A percentile compares a stretch with the other conserved stretches of the same genome.
phyloP scores from a whole-genome alignment of 2,329 filamentous ascomycete genomes.

The Didymella glomerata region DNA sequence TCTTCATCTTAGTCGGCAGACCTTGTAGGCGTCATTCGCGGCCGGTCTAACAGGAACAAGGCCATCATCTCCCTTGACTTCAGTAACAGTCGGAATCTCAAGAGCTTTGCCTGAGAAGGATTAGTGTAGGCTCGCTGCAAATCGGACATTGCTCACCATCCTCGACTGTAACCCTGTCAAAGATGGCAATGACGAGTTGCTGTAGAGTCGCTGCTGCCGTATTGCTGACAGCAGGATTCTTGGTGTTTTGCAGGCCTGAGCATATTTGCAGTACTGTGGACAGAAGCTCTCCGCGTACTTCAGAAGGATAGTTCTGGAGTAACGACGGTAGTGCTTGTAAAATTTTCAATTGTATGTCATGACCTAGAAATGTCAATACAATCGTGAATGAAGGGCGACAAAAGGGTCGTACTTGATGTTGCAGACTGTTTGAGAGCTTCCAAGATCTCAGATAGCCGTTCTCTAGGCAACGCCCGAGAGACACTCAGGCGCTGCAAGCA shows the following conservation, averaged over 20 bases:
- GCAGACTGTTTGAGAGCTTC: constrained; percentile 88
- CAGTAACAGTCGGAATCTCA: constrained; percentile 68
- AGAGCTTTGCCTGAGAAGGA: constrained; percentile 46
- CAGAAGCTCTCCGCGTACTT: constrained; percentile 81
- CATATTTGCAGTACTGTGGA: constrained; percentile 88
- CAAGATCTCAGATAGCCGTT: constrained; percentile 83
- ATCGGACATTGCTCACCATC: constrained; percentile 64
- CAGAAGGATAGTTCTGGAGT: constrained; percentile 85
- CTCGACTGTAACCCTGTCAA: constrained; percentile 87
- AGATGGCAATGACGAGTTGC: constrained; percentile 89
- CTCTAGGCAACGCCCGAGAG: constrained; percentile 77
- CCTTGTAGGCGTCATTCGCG: constrained; percentile 84
- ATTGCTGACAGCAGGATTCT: constrained; percentile 92
- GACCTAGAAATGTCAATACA: constrained; percentile 53
- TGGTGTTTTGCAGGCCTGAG: constrained; percentile 87
- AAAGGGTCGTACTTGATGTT: constrained; percentile 65
- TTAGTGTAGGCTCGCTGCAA: constrained; percentile 15
- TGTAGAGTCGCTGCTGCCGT: constrained; percentile 96
- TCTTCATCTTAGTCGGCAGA: constrained; percentile 41
- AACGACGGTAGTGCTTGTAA: constrained; percentile 89
- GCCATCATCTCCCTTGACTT: constrained; percentile 72
- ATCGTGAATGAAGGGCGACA: too few species aligned
- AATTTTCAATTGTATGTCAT: constrained; percentile 96
- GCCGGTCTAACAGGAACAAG: constrained; percentile 74
- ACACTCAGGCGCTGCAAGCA: constrained; percentile 91